Evolutionary conservation across 768 basidiomycete genomes (phyloP), one percentile per base, ranked within the genome.

Genomic region (Lactifluus hygrophoroides): DNA sequence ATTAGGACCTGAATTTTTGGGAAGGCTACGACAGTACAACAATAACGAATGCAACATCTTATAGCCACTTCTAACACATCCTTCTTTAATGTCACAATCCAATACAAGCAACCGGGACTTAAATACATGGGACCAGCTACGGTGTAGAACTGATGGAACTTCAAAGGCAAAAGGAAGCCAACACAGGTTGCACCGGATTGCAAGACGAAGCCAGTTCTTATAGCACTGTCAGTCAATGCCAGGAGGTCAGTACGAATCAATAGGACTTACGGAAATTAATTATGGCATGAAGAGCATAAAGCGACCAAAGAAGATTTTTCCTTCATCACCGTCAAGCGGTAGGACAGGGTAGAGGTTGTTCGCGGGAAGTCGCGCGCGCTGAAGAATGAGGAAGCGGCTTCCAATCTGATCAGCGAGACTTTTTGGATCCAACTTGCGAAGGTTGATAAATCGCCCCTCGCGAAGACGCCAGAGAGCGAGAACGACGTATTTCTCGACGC

Each of bases 401-500:
- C 28, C 19, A 45, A 57, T 51, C 11, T n/a, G 28, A 2, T 28
- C 19, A 13, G 34, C 32, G 1, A 57, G 27, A 10, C 23, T 35
- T 13, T 19, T 50, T 2, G 3, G 23, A n/a, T 57, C 49, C 9
- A 19, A 34, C 17, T 51, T 25, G 32, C 47, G 43, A 13, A 57
- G 21, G 17, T 7, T 16, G 49, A 57, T 45, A 14, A 27, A 27
- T 5, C 42, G 48, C 9, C 40, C 40, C 8, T 57, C 56, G 23
- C 34, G 28, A 14, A 57, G 56, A 45, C 48, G 48, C 32, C 49
- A 40, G 13, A 57, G 56, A n/a, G 49, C 56, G 17, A 51, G 43
- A 23, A 45, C n/a, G 32, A 27, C 49, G 2, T 50, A 51, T 57
- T 37, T 57, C 4, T 50, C 49, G 14, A 42, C 23, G 16, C 49